phyloP scores from a whole-genome alignment of 2,329 filamentous ascomycete species.

The Madurella fahalii region DNA sequence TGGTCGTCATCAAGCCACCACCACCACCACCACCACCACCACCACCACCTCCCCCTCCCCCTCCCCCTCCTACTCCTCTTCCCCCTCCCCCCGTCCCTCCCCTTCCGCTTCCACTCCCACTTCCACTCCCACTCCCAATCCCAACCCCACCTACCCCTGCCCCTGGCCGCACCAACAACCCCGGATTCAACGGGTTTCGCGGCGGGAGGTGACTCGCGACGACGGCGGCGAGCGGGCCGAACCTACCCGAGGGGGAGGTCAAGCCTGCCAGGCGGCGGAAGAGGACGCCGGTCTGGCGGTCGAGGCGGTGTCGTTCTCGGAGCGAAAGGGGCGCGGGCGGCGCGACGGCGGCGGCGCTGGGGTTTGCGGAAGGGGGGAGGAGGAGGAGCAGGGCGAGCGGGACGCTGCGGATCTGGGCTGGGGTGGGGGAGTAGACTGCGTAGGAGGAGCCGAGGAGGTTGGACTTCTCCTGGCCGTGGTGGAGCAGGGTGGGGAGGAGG shows the following conservation, averaged over 20 bases:
- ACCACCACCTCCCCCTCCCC: background rate
- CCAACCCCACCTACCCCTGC: too few relatives aligned
- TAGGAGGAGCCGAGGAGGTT: conserved; percentile 36
- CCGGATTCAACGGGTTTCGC: background rate
- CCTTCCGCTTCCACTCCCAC: too few relatives aligned
- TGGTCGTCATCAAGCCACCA: conserved; percentile 4
- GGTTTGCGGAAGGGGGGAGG: conserved; percentile 2
- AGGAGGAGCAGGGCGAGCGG: conserved; percentile 35
- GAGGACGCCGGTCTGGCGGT: conserved; percentile 46
- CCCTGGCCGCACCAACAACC: too few relatives aligned
- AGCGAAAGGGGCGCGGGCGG: conserved; percentile 27
- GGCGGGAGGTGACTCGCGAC: conserved; percentile 21
- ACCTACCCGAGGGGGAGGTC: conserved; percentile 44
- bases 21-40: too few relatives aligned
- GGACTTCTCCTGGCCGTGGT: conserved; percentile 31
- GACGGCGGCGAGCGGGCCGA: conserved; percentile 43
- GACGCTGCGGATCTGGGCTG: conserved; percentile 33
- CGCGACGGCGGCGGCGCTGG: too few relatives aligned
- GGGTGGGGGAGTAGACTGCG: conserved; percentile 39
- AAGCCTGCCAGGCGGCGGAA: conserved; percentile 42
- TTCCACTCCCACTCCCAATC: too few relatives aligned
- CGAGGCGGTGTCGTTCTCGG: conserved; percentile 36
- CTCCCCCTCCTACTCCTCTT: conserved; percentile 5
- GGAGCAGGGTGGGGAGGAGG: conserved; percentile 40
- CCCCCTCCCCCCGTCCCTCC: background rate